Conservation (phyloP, 2,329 filamentous ascomycete genomes). For the Colletotrichum zoysiae region DNA sequence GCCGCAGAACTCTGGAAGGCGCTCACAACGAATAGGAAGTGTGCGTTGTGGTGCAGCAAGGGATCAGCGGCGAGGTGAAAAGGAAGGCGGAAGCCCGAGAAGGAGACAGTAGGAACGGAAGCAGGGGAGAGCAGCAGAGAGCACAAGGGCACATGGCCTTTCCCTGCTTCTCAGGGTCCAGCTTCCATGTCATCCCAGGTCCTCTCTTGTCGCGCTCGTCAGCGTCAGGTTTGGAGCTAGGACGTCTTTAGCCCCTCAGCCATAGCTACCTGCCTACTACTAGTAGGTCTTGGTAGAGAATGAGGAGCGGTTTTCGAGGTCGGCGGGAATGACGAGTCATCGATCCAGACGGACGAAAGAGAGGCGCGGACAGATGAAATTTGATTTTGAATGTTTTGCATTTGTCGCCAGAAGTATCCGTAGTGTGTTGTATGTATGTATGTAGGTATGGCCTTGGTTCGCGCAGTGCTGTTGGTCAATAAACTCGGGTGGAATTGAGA, state of each 20-base stretch:
- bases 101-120: conserved; percentile 4
- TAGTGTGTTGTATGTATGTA: too few species aligned
- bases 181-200: conserved; percentile 33
- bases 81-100: conserved; percentile 8
- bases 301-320: conserved; percentile 8
- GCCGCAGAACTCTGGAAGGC: conserved; percentile 26
- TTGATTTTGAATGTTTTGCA: conserved; percentile 26
- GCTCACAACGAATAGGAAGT: not conserved
- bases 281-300: not conserved
- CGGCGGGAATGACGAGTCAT: conserved; percentile 29
- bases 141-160: conserved; percentile 31
- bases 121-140: conserved; percentile 12
- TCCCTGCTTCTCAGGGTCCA: conserved; percentile 28
- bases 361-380: conserved; percentile 15
- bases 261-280: not conserved
- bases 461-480: not conserved
- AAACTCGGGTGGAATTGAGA: not conserved
- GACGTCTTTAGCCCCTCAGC: conserved; percentile 6
- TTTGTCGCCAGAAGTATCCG: not conserved
- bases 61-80: not conserved
- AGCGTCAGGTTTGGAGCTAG: conserved; percentile 10
- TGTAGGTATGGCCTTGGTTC: too few species aligned
- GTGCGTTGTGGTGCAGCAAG: conserved; percentile 19
- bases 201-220: not conserved
- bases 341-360: conserved; percentile 28